Evolutionary conservation across 169 alveolate genomes (phyloP), one percentile per base, ranked within the genome.

Genomic region (Cryptosporidium viatorum): DNA sequence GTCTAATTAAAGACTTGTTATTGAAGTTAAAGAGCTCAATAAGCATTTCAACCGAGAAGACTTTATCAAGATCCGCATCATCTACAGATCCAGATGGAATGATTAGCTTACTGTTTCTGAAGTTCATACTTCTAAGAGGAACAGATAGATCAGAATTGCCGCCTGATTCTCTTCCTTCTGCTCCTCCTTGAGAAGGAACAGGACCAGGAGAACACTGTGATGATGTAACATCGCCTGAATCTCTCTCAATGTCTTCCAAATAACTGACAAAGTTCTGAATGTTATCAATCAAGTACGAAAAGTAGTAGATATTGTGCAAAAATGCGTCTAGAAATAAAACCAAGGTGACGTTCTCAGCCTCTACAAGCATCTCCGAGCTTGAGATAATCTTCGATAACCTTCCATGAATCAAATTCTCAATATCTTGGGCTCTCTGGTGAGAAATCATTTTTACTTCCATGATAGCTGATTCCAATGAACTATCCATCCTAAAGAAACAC

Each of bases 251-350:
- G 5, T 48, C 55, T 48, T 48, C 55, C 21, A 48, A 48, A 48
- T 48, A 48, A 16, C 21, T 14, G 0, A 48, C 21, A 48, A 48
- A 62, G 10, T 18, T 41, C 43, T 62, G 74, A 29, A 80, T 59
- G 9, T 80, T 80, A 4, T 80, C 89, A 12, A 60, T 21, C 29
- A 80, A 18, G 51, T 80, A 35, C 10, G 67, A 60, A 21, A 80
- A 80, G 51, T 80, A 80, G 67, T 62, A 80, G 7, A 80, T 80
- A n/a, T 59, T 33, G 50, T 80, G 89, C 67, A 80, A 31, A 48
- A 80, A 62, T 6, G 55, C 50, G 35, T 80, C 89, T 4, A 80
- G 65, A 65, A 80, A 80, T 14, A 80, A 67, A 7, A 80, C 69
- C 23, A 80, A 8, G 5, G 74, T 48, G 10, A 80, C 10, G 1